Evolutionary conservation across 148 eudicot species (phyloP).

Genomic region (Polygonum aviculare): DNA sequence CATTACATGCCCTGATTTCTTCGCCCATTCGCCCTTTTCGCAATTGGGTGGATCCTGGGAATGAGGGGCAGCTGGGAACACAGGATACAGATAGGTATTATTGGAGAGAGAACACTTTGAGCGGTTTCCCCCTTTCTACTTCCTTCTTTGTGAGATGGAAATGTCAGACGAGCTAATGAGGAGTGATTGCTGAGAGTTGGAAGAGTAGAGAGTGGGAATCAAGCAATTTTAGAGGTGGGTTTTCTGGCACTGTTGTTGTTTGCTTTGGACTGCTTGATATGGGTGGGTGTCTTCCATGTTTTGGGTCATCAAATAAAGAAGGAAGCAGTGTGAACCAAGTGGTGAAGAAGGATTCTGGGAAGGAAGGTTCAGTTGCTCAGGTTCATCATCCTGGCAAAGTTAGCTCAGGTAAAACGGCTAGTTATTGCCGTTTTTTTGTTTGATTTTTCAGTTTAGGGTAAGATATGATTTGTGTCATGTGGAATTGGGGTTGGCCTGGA

Average conservation of each 20-base stretch:
- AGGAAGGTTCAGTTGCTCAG: background rate
- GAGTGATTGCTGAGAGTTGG: background rate
- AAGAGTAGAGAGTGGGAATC: background rate
- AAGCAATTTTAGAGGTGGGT: background rate
- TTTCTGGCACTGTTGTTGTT: background rate
- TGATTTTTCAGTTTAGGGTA: background rate
- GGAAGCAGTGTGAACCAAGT: slow-evolving; percentile 3
- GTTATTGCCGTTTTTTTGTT: background rate
- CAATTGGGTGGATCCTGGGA: slow-evolving; percentile 1
- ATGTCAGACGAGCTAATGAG: background rate
- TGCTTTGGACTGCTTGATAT: slow-evolving; percentile 2
- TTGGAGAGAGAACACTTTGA: slow-evolving; percentile 8
- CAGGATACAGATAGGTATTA: background rate
- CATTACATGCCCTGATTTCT: background rate
- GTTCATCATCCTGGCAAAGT: background rate
- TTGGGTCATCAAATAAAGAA: slow-evolving; percentile 5
- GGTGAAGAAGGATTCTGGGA: slow-evolving; percentile 6
- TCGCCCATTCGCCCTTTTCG: background rate
- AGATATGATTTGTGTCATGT: background rate
- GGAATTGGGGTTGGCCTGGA: background rate
- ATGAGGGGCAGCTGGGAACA: background rate
- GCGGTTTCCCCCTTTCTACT: background rate
- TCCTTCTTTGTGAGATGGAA: background rate
- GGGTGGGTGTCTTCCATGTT: slow-evolving; percentile 12
- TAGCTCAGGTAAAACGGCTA: slow-evolving; percentile 3